Conservation (phyloP, 1,284 basidiomycete genomes). For the Puccinia horiana region DNA sequence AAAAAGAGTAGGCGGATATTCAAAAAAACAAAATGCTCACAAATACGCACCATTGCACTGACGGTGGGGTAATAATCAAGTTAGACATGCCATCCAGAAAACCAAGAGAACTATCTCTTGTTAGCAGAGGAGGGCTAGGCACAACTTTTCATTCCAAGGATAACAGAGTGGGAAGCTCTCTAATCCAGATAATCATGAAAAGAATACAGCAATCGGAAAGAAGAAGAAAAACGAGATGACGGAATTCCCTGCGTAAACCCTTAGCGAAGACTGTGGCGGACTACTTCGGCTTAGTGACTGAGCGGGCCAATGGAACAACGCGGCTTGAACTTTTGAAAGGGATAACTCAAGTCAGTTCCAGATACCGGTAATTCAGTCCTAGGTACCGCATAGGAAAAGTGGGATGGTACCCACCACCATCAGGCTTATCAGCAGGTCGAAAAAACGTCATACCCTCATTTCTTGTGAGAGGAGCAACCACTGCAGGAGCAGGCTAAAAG, state of each 20-base stretch:
- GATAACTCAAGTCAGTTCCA: not conserved
- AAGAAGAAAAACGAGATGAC: not conserved
- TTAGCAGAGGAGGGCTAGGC: not conserved
- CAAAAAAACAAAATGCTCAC: too few relatives aligned
- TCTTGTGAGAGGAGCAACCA: conserved; percentile 4
- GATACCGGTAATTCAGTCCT: not conserved
- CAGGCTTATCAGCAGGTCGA: not conserved
- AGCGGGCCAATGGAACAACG: not conserved
- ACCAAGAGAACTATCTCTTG: not conserved
- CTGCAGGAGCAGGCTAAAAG: conserved; percentile 3
- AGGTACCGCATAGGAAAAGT: not conserved
- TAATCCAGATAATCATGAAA: not conserved
- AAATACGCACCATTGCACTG: too few relatives aligned
- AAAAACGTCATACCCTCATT: not conserved
- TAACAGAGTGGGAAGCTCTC: not conserved
- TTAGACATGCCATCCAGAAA: too few relatives aligned
- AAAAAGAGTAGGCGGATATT: too few relatives aligned
- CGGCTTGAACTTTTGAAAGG: not conserved
- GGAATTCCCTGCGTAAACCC: not conserved
- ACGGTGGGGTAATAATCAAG: too few relatives aligned
- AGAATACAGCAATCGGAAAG: not conserved
- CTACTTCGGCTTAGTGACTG: not conserved
- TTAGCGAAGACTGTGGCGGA: not conserved
- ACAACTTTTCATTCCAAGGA: not conserved
- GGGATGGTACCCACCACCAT: not conserved